These are phyloP conservation scores for Microcyclosporella mali DNA, from an alignment of 2,329 filamentous ascomycete genomes.

Conservation along the genomic window DNA sequence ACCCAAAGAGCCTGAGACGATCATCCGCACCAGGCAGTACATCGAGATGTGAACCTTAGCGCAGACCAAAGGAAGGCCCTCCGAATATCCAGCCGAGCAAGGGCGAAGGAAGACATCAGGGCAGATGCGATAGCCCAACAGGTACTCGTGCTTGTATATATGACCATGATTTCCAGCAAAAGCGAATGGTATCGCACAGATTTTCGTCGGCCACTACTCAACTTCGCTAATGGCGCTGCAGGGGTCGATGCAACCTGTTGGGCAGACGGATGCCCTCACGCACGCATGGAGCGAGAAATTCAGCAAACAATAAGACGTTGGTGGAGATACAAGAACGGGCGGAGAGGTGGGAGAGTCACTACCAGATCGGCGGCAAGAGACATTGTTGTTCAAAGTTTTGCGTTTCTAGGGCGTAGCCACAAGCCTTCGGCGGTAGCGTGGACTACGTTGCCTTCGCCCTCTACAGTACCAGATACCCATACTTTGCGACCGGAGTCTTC, in stretches of 20 bases:
- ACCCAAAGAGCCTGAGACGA: too few relatives aligned
- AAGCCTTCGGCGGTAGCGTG: constrained; percentile 17
- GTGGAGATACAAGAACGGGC: too few relatives aligned
- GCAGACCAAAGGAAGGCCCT: too few relatives aligned
- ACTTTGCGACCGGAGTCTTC: constrained; percentile 18
- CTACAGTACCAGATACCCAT: constrained; percentile 16
- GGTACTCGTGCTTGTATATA: constrained; percentile 32
- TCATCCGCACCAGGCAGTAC: too few relatives aligned
- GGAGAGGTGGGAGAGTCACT: too few relatives aligned
- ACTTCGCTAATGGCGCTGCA: constrained; percentile 17
- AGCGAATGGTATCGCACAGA: constrained; percentile 16
- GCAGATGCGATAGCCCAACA: constrained; percentile 31
- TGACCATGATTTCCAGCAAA: constrained; percentile 33
- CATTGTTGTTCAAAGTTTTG: background rate
- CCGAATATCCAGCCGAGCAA: background rate
- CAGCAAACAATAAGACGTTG: too few relatives aligned
- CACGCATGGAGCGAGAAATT: constrained; percentile 19
- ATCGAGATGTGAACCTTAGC: too few relatives aligned
- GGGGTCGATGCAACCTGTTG: constrained; percentile 17
- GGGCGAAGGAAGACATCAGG: constrained; percentile 11
- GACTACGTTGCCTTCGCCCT: constrained; percentile 16
- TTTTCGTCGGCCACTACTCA: constrained; percentile 7
- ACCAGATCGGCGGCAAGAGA: too few relatives aligned
- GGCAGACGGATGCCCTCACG: constrained; percentile 15
- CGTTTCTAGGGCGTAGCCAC: constrained; percentile 14